Evolutionary conservation across 2,329 filamentous ascomycete species (phyloP).

Genomic region (Thyridium curvatum): DNA sequence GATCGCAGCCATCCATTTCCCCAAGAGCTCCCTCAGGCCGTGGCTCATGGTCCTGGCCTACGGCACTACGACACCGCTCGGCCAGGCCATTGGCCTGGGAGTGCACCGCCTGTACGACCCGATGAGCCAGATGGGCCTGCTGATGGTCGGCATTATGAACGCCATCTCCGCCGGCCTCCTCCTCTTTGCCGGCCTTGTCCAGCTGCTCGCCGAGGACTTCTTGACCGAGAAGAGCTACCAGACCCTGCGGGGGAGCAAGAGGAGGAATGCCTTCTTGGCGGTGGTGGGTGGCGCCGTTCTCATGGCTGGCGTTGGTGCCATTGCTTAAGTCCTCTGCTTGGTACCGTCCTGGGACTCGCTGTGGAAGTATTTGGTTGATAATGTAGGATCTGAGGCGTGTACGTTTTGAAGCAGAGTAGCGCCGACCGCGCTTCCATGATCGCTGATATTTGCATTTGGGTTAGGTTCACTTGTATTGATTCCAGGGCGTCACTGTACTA

Average conservation of each 20-base stretch:
- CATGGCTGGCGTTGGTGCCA: constrained; percentile 69
- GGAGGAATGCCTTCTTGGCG: constrained; percentile 56
- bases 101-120: constrained; percentile 79
- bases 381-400: too few relatives aligned
- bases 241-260: constrained; percentile 53
- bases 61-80: constrained; percentile 71
- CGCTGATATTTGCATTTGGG: too few relatives aligned
- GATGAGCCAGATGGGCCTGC: constrained; percentile 64
- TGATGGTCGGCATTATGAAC: constrained; percentile 85
- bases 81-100: constrained; percentile 74
- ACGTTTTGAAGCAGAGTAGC: too few relatives aligned
- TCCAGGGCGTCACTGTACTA: too few relatives aligned
- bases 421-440: too few relatives aligned
- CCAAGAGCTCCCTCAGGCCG: constrained; percentile 65
- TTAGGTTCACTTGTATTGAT: too few relatives aligned
- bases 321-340: constrained; percentile 46
- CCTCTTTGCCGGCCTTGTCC: constrained; percentile 76
- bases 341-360: too few relatives aligned
- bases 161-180: constrained; percentile 75
- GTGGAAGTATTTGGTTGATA: too few relatives aligned
- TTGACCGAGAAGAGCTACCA: constrained; percentile 69
- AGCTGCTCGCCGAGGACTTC: constrained; percentile 81
- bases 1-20: constrained; percentile 78
- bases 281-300: constrained; percentile 58
- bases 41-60: constrained; percentile 80